Evolutionary conservation across 805 yeast species (phyloP), one percentile per base, ranked within the genome.

Genomic region (Clavispora phyllophila): DNA sequence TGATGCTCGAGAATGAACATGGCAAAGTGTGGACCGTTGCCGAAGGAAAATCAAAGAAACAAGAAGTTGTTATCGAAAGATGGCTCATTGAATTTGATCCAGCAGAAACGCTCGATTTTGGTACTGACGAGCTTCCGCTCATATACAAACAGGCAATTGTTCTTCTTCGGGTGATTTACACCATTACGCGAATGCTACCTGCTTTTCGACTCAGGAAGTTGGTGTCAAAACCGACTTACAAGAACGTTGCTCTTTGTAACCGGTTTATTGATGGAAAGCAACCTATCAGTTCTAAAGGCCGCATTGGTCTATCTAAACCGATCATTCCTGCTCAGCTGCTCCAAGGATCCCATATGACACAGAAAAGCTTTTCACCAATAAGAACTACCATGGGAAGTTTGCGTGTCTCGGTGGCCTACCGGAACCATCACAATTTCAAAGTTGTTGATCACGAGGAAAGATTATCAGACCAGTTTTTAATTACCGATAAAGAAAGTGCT

Each of bases 21-120:
- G 76, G 73, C 19, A 70, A 70, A 48, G 55, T 73, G 12, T 81
- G 84, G 76, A 66, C 75, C 9, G 81, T 81, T 10, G 69, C 83
- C 9, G 78, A 73, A 45, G 59, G 64, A 10, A 84, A 83, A 12
- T 70, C 75, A 3, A 79, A 76, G 54, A 84, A 84, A 54, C 72
- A 79, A 14, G 98, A 91, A 61, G 78, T 93, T n/a, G 96, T 93
- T 2, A 65, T 93, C 44, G 99, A 93, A 57, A 74, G 99, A 45
- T 93, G 99, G 99, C 70, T 88, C 19, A 66, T 93, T 26, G 96
- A 90, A 60, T 76, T 90, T 46, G 90, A 84, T 54, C 63, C 76
- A 14, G 66, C 65, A 33, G 61, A 59, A 20, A 68, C 57, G 58
- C 66, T 56, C 7, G 64, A 62, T 13, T 49, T 62, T 18, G 59